Conservation (phyloP, 768 basidiomycete species). For the Suillus placidus region DNA sequence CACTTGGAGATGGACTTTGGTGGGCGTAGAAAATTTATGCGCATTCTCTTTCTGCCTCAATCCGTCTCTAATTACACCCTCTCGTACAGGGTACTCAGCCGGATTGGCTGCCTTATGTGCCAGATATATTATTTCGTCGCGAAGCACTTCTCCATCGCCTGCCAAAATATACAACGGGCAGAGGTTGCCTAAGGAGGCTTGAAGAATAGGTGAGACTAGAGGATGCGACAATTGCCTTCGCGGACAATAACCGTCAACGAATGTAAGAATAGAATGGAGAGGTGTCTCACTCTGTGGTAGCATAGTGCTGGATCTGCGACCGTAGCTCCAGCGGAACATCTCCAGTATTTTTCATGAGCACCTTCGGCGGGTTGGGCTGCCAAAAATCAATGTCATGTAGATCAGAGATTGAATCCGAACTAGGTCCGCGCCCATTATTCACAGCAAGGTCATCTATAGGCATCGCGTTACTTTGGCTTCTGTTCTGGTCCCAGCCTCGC, state of each 20-base stretch:
- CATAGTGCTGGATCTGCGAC: slow-evolving; percentile 79
- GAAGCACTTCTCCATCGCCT: slow-evolving; percentile 72
- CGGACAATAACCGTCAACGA: neutral
- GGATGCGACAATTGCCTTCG: slow-evolving; percentile 64
- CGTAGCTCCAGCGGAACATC: slow-evolving; percentile 49
- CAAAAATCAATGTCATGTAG: slow-evolving; percentile 37
- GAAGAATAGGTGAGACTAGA: slow-evolving; percentile 70
- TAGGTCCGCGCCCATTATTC: neutral
- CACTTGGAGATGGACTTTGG: slow-evolving; percentile 73
- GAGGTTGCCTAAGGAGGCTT: slow-evolving; percentile 73
- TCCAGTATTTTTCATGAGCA: slow-evolving; percentile 51
- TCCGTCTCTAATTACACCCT: slow-evolving; percentile 50
- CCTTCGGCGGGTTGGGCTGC: slow-evolving; percentile 60
- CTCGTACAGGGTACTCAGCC: slow-evolving; percentile 58
- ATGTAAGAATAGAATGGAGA: neutral
- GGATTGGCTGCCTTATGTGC: slow-evolving; percentile 84
- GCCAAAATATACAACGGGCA: slow-evolving; percentile 75
- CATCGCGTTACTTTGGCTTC: neutral
- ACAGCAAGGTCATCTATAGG: neutral
- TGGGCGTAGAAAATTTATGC: slow-evolving; percentile 52
- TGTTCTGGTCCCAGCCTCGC: neutral
- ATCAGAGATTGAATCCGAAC: slow-evolving; percentile 3
- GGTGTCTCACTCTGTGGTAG: slow-evolving; percentile 62
- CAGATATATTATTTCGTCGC: slow-evolving; percentile 77
- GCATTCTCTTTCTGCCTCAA: slow-evolving; percentile 54